Evolutionary conservation across 257 asterid genomes (phyloP).

Genomic region (Mitragyna speciosa): DNA sequence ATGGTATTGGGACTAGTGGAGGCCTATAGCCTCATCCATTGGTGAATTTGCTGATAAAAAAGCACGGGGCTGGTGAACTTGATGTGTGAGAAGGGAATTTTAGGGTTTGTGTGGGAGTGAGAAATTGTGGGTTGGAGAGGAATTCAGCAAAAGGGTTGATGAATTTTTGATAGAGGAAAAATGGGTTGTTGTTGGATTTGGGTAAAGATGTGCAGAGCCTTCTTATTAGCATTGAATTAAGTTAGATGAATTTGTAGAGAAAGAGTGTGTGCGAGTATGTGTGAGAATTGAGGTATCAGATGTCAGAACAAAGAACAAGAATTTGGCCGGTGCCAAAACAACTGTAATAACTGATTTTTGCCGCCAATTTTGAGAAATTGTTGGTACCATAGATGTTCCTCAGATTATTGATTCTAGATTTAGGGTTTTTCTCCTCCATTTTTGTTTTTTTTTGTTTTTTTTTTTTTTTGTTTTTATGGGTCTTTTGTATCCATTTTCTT

Average conservation of each 20-base stretch:
- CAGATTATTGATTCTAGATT: no score
- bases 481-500: no score
- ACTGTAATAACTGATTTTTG: slow-evolving; percentile 6
- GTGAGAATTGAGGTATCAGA: neutral
- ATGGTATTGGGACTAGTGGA: slow-evolving; percentile 50
- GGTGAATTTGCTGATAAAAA: slow-evolving; percentile 41
- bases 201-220: slow-evolving; percentile 47
- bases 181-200: slow-evolving; percentile 42
- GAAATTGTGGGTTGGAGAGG: slow-evolving; percentile 23
- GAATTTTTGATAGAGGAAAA: slow-evolving; percentile 32
- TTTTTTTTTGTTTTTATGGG: no score
- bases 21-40: slow-evolving; percentile 57
- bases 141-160: slow-evolving; percentile 39
- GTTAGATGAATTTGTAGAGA: neutral
- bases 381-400: neutral
- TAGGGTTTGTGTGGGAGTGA: slow-evolving; percentile 31
- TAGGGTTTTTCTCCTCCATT: no score
- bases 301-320: slow-evolving; percentile 7
- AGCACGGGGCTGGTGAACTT: slow-evolving; percentile 25
- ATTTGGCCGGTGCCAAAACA: neutral
- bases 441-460: no score
- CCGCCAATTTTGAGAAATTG: slow-evolving; percentile 27
- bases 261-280: neutral
- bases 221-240: slow-evolving; percentile 61
- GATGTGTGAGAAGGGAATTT: slow-evolving; percentile 23